phyloP scores from a whole-genome alignment of 176 grass and related monocot genomes.

The Dactylis glomerata region DNA sequence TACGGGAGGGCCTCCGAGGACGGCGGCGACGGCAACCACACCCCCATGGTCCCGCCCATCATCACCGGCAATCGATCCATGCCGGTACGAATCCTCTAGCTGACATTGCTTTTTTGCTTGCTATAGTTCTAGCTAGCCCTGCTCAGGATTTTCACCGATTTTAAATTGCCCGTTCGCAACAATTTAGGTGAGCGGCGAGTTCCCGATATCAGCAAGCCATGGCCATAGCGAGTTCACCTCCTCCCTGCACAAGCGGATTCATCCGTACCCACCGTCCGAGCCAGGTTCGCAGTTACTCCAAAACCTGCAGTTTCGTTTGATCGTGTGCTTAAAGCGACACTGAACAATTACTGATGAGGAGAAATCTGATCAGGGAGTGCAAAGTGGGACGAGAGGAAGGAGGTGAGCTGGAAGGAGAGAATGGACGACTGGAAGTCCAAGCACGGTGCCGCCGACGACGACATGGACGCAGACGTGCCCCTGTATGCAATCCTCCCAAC shows the following conservation, averaged over 20 bases:
- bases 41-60: constrained; percentile 76
- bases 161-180: not conserved
- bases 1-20: constrained; percentile 75
- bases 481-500: constrained; percentile 34
- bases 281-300: constrained; percentile 41
- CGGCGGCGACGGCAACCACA: constrained; percentile 48
- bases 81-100: constrained; percentile 37
- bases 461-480: constrained; percentile 82
- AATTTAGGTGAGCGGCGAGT: constrained; percentile 83
- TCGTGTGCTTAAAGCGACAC: not conserved
- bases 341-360: not conserved
- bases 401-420: constrained; percentile 91
- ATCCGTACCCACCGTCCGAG: constrained; percentile 91
- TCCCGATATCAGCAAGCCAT: constrained; percentile 48
- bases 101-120: not conserved
- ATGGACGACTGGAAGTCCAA: constrained; percentile 99
- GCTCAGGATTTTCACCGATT: not conserved
- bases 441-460: constrained; percentile 68
- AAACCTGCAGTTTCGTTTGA: not conserved
- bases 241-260: constrained; percentile 89
- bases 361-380: constrained; percentile 51
- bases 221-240: constrained; percentile 62
- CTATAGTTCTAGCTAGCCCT: not conserved
- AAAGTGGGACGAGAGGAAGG: constrained; percentile 84
- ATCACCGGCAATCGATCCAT: constrained; percentile 82